Percentiles rank a stretch among this genome's conserved stretches.
These are phyloP conservation scores for Syncephalastrum contaminatum DNA, from an alignment of 371 early-diverging fungal species.

Conservation along the genomic window DNA sequence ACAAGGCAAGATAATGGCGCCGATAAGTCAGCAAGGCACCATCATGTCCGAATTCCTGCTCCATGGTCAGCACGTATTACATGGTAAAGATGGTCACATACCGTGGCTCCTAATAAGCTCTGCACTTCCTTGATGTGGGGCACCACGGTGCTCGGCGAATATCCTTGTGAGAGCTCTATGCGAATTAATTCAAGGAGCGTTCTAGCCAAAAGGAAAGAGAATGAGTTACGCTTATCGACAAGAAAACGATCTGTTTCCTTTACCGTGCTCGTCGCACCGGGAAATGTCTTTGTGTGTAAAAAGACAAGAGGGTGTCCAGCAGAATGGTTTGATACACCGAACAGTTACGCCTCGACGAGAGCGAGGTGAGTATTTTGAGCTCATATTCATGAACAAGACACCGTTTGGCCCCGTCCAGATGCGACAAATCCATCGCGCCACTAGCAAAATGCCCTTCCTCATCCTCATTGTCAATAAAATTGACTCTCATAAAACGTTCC, in stretches of 20 bases:
- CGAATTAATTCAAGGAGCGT: no score
- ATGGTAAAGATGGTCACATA: no score
- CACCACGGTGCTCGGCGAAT: no score
- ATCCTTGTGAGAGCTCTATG: no score
- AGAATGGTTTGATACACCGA: constrained; percentile 19
- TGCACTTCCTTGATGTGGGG: no score
- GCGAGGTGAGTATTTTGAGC: constrained; percentile 24
- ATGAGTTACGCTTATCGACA: no score
- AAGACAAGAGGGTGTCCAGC: constrained; percentile 23
- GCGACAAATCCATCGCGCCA: constrained; percentile 18
- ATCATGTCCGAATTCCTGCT: constrained; percentile 37
- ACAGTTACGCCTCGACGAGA: constrained; percentile 27
- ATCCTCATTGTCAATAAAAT: constrained; percentile 23
- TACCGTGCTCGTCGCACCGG: constrained; percentile 47
- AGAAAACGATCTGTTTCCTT: not conserved
- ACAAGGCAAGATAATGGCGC: constrained; percentile 55
- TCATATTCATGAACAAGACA: constrained; percentile 40
- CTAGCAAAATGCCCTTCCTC: constrained; percentile 23
- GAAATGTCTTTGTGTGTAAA: constrained; percentile 19
- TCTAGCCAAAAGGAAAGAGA: no score
- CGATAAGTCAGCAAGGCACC: constrained; percentile 39
- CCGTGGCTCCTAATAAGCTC: no score
- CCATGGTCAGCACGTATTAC: no score
- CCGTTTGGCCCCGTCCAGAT: constrained; percentile 16
- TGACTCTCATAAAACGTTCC: constrained; percentile 37